phyloP scores from a whole-genome alignment of 2,329 filamentous ascomycete species.

The Orbilia javanica region DNA sequence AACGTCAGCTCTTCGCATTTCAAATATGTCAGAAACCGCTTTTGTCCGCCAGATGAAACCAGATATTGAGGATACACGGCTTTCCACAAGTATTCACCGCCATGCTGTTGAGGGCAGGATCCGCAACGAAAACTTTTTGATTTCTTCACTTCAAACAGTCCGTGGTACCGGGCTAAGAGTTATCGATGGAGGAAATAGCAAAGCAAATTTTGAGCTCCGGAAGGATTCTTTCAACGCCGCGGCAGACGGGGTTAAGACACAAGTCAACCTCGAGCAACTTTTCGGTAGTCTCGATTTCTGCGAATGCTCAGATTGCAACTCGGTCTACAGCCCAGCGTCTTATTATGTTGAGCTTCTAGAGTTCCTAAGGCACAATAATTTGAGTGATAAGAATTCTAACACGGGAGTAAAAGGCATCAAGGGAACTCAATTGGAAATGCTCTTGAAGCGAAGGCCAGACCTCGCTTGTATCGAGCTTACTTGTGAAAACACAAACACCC shows the following conservation, averaged over 20 bases:
- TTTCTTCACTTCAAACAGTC: constrained; percentile 19
- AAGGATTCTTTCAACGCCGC: constrained; percentile 1
- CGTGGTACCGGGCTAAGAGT: constrained; percentile 28
- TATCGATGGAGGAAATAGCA: constrained; percentile 12
- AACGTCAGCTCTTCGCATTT: constrained; percentile 5
- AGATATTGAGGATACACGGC: neutral
- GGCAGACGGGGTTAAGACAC: neutral
- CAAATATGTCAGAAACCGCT: constrained; percentile 2
- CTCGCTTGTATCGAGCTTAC: constrained; percentile 61
- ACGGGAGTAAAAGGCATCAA: neutral
- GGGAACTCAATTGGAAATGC: constrained; percentile 3
- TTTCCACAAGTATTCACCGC: constrained; percentile 31
- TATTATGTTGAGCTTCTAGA: constrained; percentile 62
- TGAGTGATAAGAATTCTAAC: constrained; percentile 49
- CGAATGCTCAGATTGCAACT: constrained; percentile 60
- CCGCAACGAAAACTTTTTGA: constrained; percentile 11
- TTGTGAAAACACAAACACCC: constrained; percentile 62
- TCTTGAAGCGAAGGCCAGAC: constrained; percentile 62
- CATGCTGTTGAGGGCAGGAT: constrained; percentile 12
- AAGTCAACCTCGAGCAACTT: constrained; percentile 26
- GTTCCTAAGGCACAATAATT: constrained; percentile 57
- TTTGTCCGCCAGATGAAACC: neutral
- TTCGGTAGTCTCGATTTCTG: constrained; percentile 47
- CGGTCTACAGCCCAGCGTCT: constrained; percentile 58
- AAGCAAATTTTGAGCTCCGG: constrained; percentile 1